Evolutionary conservation across 208 protist genomes (phyloP), one percentile per base, ranked within the genome.

Genomic region (Acanthamoeba lenticulata): DNA sequence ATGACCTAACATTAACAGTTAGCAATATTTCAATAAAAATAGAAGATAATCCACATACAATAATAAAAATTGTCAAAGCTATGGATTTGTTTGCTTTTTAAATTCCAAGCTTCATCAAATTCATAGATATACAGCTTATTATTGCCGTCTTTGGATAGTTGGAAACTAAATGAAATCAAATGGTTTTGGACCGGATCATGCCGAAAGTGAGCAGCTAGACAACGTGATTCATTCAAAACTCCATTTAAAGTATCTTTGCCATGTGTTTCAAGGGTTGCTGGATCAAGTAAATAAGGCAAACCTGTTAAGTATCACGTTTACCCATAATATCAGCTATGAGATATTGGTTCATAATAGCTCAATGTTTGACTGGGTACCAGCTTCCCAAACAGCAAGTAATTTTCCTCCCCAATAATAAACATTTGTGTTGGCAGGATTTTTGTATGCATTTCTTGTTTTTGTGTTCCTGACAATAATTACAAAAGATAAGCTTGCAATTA

Each of bases 341-440:
- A 5, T 49, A 5, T 5, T 19, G 45, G 45, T 49, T 19, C 45
- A 49, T 49, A 5, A 49, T 15, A 49, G 0, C 47, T 24, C 47
- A 1, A 55, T 29, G 9, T 21, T 21, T 9, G 21, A 27, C 27
- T 69, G 21, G 27, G 11, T 92, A 44, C 83, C 88, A 4, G 88
- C 86, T 52, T 95, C 94, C 62, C 94, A 93, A 62, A 13, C 52
- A 19, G 91, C 79, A 17, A 95, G 77, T 27, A 95, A 38, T 38
- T 95, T 95, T 13, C 74, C 90, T 9, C 94, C 94, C 94, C 94
- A 95, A 34, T 81, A 94, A 40, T 94, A 95, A 29, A 90, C 91
- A 74, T 95, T 95, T 11, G 94, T 95, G 94, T 95, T 92, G 32
- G 94, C 81, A 9, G 94, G 94, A 42, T 95, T 93, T 21, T 93